A percentile compares a stretch with the other conserved stretches of the same genome.
phyloP scores from a whole-genome alignment of 2,329 filamentous ascomycete genomes.

The Botrytis fragariae region DNA sequence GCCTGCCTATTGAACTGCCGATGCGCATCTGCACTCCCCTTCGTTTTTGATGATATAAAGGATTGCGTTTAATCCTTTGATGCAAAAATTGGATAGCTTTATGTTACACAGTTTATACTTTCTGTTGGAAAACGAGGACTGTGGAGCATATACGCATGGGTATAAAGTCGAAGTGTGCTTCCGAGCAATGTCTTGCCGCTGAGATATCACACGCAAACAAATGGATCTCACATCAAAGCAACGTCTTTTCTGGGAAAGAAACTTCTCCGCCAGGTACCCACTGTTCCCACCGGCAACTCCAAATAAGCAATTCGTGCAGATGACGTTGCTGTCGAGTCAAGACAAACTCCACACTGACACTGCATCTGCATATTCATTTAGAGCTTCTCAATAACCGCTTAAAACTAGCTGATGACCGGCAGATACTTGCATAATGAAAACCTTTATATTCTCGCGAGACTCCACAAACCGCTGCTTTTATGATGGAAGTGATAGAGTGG shows the following conservation, averaged over 20 bases:
- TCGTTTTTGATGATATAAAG: background rate
- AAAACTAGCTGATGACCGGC: background rate
- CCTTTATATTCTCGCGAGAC: background rate
- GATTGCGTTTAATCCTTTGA: background rate
- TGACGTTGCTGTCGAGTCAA: background rate
- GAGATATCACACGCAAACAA: background rate
- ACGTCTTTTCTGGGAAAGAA: background rate
- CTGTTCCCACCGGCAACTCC: background rate
- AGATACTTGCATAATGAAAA: background rate
- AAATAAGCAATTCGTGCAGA: background rate
- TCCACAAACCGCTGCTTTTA: background rate
- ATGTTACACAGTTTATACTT: background rate
- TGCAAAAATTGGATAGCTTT: background rate
- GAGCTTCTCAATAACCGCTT: background rate
- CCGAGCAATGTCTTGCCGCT: background rate
- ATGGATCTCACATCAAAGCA: background rate
- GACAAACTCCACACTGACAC: background rate
- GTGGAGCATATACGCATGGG: background rate
- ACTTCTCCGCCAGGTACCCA: background rate
- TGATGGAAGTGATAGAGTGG: background rate
- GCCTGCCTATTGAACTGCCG: background rate
- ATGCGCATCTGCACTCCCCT: background rate
- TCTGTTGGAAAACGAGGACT: background rate
- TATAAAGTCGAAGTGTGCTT: background rate
- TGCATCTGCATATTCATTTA: background rate